phyloP scores from a whole-genome alignment of 2,329 filamentous ascomycete genomes.

The Blastomyces silverae region DNA sequence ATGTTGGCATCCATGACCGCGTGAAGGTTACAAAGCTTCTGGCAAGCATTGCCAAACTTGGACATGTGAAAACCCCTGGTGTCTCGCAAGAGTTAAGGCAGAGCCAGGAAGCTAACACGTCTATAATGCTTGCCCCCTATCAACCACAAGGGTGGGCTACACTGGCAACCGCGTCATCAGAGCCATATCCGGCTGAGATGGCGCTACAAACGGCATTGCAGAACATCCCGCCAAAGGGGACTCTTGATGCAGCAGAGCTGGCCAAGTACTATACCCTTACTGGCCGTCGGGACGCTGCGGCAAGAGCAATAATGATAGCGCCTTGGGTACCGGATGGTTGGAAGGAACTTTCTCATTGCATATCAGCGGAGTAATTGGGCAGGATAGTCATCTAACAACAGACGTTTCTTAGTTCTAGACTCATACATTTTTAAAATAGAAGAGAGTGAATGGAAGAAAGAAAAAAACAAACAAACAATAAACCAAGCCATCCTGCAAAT shows the following conservation, averaged over 20 bases:
- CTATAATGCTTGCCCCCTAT: slow-evolving; percentile 74
- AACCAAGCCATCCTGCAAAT: neutral
- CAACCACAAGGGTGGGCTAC: slow-evolving; percentile 75
- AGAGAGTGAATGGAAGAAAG: neutral
- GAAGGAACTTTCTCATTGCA: slow-evolving; percentile 41
- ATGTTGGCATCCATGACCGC: slow-evolving; percentile 57
- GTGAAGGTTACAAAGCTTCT: slow-evolving; percentile 66
- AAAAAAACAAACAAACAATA: slow-evolving; percentile 4
- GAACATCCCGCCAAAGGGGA: slow-evolving; percentile 64
- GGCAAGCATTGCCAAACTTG: slow-evolving; percentile 61
- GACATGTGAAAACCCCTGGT: slow-evolving; percentile 40
- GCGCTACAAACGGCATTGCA: slow-evolving; percentile 70
- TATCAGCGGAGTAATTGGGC: slow-evolving; percentile 22
- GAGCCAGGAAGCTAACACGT: slow-evolving; percentile 61
- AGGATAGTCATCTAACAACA: neutral
- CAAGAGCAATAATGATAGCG: slow-evolving; percentile 69
- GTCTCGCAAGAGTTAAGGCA: slow-evolving; percentile 45
- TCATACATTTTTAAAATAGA: slow-evolving; percentile 11
- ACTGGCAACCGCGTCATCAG: slow-evolving; percentile 56
- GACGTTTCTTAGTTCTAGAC: neutral
- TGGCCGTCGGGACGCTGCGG: slow-evolving; percentile 63
- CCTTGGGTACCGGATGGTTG: slow-evolving; percentile 69
- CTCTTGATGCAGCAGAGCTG: slow-evolving; percentile 61
- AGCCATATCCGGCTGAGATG: slow-evolving; percentile 60
- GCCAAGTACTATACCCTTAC: slow-evolving; percentile 68